Base-by-base conservation (phyloP, 2,329 filamentous ascomycete genomes). In the Nemania sp. region DNA sequence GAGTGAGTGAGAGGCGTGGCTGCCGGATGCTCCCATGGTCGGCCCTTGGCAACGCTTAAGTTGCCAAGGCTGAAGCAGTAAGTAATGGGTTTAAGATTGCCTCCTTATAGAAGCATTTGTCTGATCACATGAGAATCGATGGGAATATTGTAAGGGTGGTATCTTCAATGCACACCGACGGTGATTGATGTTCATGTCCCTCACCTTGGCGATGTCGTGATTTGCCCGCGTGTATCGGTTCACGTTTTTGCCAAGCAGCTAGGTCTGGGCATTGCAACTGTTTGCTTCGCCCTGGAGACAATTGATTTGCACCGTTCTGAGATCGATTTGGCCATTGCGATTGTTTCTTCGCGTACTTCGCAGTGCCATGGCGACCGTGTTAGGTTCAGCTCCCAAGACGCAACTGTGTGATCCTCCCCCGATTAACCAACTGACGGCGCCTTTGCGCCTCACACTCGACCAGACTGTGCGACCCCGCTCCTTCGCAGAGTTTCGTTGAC, bases 121-220 rank as follows among this genome's bases (percentile, higher is more conserved):
- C n/a, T 54, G 43, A 50, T 62, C 54, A 58, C 54, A 58, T 45
- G 45, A 62, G 45, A 35, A 54, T 58, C 54, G 37, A 18, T 39
- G 47, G 54, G 50, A 37, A 52, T 49, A 53, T 37, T 10, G 54
- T 57, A 58, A 62, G 29, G 53, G 54, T 62, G 21, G 59, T 51
- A 57, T 54, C 32, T 20, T 20, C 32, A 6, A 62, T 54, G 59
- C 21, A 48, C 20, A 45, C 53, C 46, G 39, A 58, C 39, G 54
- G 29, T 58, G 17, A 1, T 25, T 51, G 35, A 57, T 54, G 29
- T 42, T 17, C 18, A 49, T 42, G 32, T 32, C 29, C 45, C 45
- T 40, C 43, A 25, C 29, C 17, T 37, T 47, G 20, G 6, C 21
- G 35, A 46, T 45, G 59, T 34, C 49, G 54, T 57, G 54, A 54